Percentiles rank a stretch among this genome's conserved stretches.
Conservation (phyloP, 73 alveolate species). For the Loxodes magnus region DNA sequence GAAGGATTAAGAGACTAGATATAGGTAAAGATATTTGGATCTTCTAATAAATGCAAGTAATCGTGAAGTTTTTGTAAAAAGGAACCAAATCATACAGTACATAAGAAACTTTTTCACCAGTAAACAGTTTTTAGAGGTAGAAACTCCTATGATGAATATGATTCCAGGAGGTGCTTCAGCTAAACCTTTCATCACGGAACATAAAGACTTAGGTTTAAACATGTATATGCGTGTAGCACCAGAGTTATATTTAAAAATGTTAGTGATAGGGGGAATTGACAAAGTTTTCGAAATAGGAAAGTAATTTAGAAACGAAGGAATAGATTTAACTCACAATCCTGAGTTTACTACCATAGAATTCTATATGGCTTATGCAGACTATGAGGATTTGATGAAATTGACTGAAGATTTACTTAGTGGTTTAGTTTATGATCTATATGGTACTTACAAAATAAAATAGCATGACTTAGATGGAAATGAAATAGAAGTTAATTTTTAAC, state of each 20-base stretch:
- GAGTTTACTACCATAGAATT: conserved; percentile 96
- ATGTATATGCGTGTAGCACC: conserved; percentile 95
- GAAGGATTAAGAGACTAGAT: conserved; percentile 82
- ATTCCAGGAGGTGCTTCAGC: conserved; percentile 99
- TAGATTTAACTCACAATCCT: conserved; percentile 95
- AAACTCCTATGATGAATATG: conserved; percentile 97
- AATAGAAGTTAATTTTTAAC: conserved; percentile 75
- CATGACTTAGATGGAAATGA: conserved; percentile 40
- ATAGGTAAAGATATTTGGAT: conserved; percentile 93
- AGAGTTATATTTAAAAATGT: conserved; percentile 89
- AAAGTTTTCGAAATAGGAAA: conserved; percentile 96
- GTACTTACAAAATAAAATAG: conserved; percentile 68
- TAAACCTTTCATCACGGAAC: conserved; percentile 90
- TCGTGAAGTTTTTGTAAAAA: conserved; percentile 63
- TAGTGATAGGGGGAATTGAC: conserved; percentile 94
- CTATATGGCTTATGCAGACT: conserved; percentile 95
- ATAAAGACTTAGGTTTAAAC: conserved; percentile 84
- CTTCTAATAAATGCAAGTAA: conserved; percentile 69
- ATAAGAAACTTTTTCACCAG: conserved; percentile 69
- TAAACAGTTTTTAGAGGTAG: conserved; percentile 87
- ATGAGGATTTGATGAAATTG: conserved; percentile 80
- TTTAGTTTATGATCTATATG: conserved; percentile 62
- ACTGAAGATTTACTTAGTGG: conserved; percentile 85
- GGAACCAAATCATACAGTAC: conserved; percentile 65
- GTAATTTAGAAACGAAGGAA: conserved; percentile 96